Conservation (phyloP, 83 land plant species). For the Isoetes engelmannii region DNA sequence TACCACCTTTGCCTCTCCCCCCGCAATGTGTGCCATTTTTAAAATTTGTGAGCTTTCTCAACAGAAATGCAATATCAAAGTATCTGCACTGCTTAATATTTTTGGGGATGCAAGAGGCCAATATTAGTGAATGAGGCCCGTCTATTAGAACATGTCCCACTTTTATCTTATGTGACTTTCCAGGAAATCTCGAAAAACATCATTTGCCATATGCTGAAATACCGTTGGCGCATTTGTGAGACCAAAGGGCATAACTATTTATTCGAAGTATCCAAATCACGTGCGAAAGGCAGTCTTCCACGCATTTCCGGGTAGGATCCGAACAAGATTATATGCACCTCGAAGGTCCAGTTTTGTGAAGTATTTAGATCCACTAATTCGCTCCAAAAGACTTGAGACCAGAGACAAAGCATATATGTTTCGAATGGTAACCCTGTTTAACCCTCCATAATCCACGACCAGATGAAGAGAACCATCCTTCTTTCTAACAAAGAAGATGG, state of each 20-base stretch:
- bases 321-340: constrained; percentile 9
- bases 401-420: constrained; percentile 3
- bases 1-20: too few relatives aligned
- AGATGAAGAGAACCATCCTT: neutral
- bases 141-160: too few relatives aligned
- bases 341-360: constrained; percentile 9
- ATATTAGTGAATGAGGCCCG: too few relatives aligned
- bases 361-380: neutral
- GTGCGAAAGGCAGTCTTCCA: constrained; percentile 2
- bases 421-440: neutral
- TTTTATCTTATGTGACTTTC: too few relatives aligned
- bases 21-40: too few relatives aligned
- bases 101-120: too few relatives aligned
- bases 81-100: too few relatives aligned
- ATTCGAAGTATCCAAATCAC: neutral
- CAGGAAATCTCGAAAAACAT: too few relatives aligned
- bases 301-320: neutral
- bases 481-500: constrained; percentile 8
- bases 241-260: neutral
- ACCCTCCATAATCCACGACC: neutral
- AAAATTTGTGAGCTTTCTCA: too few relatives aligned
- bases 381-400: constrained; percentile 2
- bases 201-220: too few relatives aligned
- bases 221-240: too few relatives aligned
- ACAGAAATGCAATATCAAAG: too few relatives aligned